phyloP scores from a whole-genome alignment of 371 early-diverging fungal species.

The Saksenaea vasiformis region DNA sequence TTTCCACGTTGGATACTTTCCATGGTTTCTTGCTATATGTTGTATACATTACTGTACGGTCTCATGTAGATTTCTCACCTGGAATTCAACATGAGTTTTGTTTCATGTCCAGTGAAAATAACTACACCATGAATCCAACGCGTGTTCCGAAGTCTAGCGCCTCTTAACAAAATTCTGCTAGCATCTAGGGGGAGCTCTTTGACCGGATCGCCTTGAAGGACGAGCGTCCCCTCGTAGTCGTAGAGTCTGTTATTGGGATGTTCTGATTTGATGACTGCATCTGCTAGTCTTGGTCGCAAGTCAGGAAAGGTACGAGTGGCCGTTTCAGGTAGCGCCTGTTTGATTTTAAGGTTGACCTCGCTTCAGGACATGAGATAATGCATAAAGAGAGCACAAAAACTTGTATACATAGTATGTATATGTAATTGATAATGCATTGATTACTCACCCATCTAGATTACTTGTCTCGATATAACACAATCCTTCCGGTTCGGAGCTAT shows the following conservation, averaged over 20 bases:
- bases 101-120: constrained; percentile 83
- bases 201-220: constrained; percentile 48
- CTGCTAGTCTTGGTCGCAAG: constrained; percentile 51
- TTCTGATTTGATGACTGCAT: constrained; percentile 63
- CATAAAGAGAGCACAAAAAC: not conserved
- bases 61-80: constrained; percentile 16
- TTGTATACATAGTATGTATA: not conserved
- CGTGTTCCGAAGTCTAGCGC: constrained; percentile 83
- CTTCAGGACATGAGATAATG: constrained; percentile 21
- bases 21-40: constrained; percentile 48
- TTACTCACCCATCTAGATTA: constrained; percentile 78
- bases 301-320: constrained; percentile 56
- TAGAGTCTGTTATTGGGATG: constrained; percentile 81
- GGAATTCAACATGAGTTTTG: constrained; percentile 78
- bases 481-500: constrained; percentile 78
- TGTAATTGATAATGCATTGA: not conserved
- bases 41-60: constrained; percentile 46
- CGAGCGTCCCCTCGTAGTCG: constrained; percentile 74
- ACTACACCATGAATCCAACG: constrained; percentile 79
- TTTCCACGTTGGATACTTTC: constrained; percentile 57
- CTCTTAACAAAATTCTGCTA: constrained; percentile 66
- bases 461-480: constrained; percentile 91
- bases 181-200: constrained; percentile 73
- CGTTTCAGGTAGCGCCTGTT: constrained; percentile 76
- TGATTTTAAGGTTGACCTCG: constrained; percentile 89